These are phyloP conservation scores for Saccharomycopsis fodiens DNA, from an alignment of 805 yeast genomes.

Conservation along the genomic window DNA sequence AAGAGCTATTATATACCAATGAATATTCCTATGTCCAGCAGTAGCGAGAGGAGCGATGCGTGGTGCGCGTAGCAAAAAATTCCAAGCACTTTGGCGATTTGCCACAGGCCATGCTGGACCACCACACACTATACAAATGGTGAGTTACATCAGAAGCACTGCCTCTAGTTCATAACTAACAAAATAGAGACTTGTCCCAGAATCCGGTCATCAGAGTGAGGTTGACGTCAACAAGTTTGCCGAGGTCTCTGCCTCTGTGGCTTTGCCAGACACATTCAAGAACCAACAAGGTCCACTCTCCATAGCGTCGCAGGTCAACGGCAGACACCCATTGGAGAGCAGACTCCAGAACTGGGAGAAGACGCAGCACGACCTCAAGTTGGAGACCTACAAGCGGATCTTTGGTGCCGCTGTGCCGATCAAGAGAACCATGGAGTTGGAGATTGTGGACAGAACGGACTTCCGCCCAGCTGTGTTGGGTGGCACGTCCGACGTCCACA, in stretches of 20 bases:
- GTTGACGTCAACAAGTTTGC: slow-evolving; percentile 48
- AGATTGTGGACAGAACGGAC: slow-evolving; percentile 61
- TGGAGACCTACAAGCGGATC: slow-evolving; percentile 73
- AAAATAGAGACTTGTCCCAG: slow-evolving; percentile 12
- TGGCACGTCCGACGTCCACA: slow-evolving; percentile 52
- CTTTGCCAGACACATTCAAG: slow-evolving; percentile 62
- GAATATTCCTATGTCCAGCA: too few species aligned
- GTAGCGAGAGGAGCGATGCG: too few species aligned
- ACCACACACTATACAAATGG: too few species aligned
- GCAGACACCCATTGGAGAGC: slow-evolving; percentile 79
- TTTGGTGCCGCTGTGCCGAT: slow-evolving; percentile 95
- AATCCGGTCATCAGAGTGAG: slow-evolving; percentile 2
- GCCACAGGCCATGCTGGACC: too few species aligned
- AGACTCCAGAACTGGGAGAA: slow-evolving; percentile 75
- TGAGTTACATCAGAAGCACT: too few species aligned
- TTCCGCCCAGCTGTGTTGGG: slow-evolving; percentile 60
- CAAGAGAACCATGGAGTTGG: slow-evolving; percentile 81
- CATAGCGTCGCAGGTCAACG: slow-evolving; percentile 51
- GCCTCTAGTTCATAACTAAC: neutral
- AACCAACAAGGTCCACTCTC: slow-evolving; percentile 53
- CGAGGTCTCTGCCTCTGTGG: slow-evolving; percentile 45
- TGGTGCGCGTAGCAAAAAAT: too few species aligned
- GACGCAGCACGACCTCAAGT: slow-evolving; percentile 57
- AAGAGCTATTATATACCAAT: too few species aligned
- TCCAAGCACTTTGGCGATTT: too few species aligned